These are phyloP conservation scores for Diplodia sapinea DNA, from an alignment of 2,329 filamentous ascomycete species.

Conservation along the genomic window DNA sequence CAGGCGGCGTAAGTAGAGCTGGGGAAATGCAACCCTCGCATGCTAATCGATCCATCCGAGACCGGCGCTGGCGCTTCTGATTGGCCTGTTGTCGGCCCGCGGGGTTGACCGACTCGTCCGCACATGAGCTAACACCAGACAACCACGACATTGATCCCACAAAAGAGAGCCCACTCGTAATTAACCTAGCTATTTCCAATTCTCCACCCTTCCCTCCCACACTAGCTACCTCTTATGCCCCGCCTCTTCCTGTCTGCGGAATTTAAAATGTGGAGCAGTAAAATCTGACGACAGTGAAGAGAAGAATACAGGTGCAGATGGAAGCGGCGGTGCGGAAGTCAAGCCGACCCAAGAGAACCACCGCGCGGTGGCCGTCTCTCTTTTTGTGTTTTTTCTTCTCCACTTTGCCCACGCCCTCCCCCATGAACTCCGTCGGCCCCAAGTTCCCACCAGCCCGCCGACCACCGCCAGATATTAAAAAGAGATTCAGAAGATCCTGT, in stretches of 20 bases:
- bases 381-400: constrained; percentile 6
- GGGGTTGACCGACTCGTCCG: not conserved
- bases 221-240: not conserved
- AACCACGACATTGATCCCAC: not conserved
- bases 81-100: constrained; percentile 22
- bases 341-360: not conserved
- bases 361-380: not conserved
- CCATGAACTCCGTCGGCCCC: constrained; percentile 7
- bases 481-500: constrained; percentile 2
- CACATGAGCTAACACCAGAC: not conserved
- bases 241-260: constrained; percentile 3
- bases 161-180: constrained; percentile 14
- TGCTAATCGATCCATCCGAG: not conserved
- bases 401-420: not conserved
- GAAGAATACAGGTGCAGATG: constrained; percentile 11
- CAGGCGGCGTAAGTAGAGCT: constrained; percentile 5
- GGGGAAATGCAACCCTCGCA: not conserved
- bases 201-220: constrained; percentile 3
- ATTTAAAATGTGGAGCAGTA: constrained; percentile 8
- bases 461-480: constrained; percentile 1
- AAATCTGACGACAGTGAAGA: not conserved
- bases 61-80: not conserved
- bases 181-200: constrained; percentile 23
- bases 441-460: constrained; percentile 1
- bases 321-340: not conserved